phyloP scores from a whole-genome alignment of 2,329 filamentous ascomycete species.

The Penicillium rolfsii region DNA sequence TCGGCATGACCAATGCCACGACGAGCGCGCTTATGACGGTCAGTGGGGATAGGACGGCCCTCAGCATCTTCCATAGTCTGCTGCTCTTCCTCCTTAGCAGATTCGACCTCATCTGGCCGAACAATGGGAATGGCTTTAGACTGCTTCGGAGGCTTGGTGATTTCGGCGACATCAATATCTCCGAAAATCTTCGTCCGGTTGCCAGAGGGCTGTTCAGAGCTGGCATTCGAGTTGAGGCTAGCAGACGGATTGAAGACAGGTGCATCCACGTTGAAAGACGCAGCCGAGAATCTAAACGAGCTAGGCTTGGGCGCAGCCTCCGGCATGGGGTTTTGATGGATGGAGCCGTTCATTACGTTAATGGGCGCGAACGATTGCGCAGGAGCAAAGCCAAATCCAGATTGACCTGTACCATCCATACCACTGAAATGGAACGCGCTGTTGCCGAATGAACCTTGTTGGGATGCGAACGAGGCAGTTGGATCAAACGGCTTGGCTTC shows the following conservation, averaged over 20 bases:
- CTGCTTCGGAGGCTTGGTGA: constrained; percentile 67
- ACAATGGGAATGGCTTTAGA: constrained; percentile 86
- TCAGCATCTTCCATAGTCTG: constrained; percentile 58
- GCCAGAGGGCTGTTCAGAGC: constrained; percentile 25
- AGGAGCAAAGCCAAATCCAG: constrained; percentile 51
- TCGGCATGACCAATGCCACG: constrained; percentile 68
- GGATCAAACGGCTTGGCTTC: constrained; percentile 84
- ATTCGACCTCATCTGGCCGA: constrained; percentile 60
- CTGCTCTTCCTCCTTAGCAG: constrained; percentile 43
- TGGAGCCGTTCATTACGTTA: constrained; percentile 21
- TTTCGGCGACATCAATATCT: constrained; percentile 66
- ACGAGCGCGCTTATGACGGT: constrained; percentile 74
- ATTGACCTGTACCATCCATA: constrained; percentile 30
- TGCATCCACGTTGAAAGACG: constrained; percentile 74
- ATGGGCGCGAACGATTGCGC: constrained; percentile 72
- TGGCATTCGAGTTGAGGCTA: constrained; percentile 33
- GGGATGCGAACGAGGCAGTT: constrained; percentile 54
- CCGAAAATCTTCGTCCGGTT: constrained; percentile 62
- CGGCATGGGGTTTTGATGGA: constrained; percentile 20
- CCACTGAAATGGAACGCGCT: constrained; percentile 48
- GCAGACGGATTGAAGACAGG: constrained; percentile 71
- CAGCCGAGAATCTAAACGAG: constrained; percentile 68
- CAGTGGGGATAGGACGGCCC: constrained; percentile 66
- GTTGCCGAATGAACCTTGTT: constrained; percentile 48
- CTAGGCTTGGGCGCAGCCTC: constrained; percentile 21